phyloP scores from a whole-genome alignment of 2,329 filamentous ascomycete species.

The Ceratocystis variospora region DNA sequence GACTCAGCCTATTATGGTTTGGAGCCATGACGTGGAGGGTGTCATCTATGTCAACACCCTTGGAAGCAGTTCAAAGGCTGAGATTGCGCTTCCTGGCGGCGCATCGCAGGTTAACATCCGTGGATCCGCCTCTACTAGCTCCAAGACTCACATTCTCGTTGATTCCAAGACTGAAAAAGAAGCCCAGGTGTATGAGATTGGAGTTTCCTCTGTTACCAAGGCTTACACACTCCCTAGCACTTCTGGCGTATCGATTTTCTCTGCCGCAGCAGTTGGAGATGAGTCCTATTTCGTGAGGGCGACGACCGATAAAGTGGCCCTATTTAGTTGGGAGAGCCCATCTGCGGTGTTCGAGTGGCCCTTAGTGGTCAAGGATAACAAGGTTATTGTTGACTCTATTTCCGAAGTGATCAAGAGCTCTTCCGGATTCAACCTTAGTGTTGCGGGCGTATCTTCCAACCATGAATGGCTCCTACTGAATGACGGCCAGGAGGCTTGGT shows the following conservation, averaged over 20 bases:
- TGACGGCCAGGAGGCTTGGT: constrained; percentile 71
- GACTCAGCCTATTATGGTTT: constrained; percentile 59
- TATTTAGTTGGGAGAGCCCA: constrained; percentile 65
- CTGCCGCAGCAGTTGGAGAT: constrained; percentile 60
- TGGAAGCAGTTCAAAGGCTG: constrained; percentile 43
- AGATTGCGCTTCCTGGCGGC: constrained; percentile 36
- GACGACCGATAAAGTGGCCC: constrained; percentile 56
- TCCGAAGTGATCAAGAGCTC: constrained; percentile 71
- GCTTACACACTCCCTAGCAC: constrained; percentile 67
- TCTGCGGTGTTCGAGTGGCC: constrained; percentile 64
- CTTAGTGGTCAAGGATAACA: constrained; percentile 33
- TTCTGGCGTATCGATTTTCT: constrained; percentile 58
- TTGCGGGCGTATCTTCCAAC: constrained; percentile 42
- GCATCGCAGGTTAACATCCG: constrained; percentile 50
- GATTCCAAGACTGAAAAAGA: constrained; percentile 65
- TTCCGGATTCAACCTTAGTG: constrained; percentile 54
- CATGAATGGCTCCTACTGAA: constrained; percentile 70
- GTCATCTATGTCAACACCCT: constrained; percentile 61
- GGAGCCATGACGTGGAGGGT: constrained; percentile 45
- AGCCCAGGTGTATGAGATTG: constrained; percentile 55
- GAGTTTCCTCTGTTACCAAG: constrained; percentile 30
- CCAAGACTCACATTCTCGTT: constrained; percentile 70
- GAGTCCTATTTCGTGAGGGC: constrained; percentile 84
- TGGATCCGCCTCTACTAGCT: constrained; percentile 57
- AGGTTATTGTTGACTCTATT: constrained; percentile 49